Evolutionary conservation across 306 rosid species (phyloP).

Genomic region (Pyrus communis): DNA sequence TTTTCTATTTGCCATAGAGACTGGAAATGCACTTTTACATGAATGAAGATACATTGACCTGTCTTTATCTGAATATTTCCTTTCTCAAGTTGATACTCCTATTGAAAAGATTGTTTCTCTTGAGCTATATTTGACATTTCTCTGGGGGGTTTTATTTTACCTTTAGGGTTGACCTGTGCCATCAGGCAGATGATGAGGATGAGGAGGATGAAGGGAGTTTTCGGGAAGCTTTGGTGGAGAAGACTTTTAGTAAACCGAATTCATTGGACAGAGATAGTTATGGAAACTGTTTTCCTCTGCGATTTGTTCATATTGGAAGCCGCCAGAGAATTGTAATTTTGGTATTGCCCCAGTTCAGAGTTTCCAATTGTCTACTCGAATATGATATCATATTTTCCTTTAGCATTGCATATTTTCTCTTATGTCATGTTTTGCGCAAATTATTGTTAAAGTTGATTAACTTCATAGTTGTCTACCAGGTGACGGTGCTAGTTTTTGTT

Average conservation of each 20-base stretch:
- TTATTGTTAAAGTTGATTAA: slow-evolving; percentile 5
- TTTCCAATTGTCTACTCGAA: slow-evolving; percentile 4
- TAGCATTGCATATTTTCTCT: neutral
- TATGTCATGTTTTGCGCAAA: neutral
- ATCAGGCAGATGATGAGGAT: slow-evolving; percentile 76
- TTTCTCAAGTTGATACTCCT: slow-evolving; percentile 1
- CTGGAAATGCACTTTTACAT: neutral
- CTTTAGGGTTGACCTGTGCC: slow-evolving; percentile 96
- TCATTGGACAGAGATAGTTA: slow-evolving; percentile 36
- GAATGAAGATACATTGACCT: neutral
- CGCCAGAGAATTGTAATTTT: slow-evolving; percentile 74
- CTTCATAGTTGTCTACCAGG: slow-evolving; percentile 46
- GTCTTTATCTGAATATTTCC: neutral
- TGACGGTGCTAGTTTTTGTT: slow-evolving; percentile 42
- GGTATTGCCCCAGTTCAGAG: slow-evolving; percentile 36
- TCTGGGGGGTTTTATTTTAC: slow-evolving; percentile 8
- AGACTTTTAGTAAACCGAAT: slow-evolving; percentile 37
- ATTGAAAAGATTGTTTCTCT: slow-evolving; percentile 5
- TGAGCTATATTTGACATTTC: slow-evolving; percentile 18
- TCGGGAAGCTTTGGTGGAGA: slow-evolving; percentile 60
- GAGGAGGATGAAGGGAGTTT: slow-evolving; percentile 69
- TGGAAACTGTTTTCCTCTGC: slow-evolving; percentile 67
- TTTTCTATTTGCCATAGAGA: neutral
- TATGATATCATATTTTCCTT: neutral
- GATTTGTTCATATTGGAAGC: slow-evolving; percentile 56